A percentile compares a stretch with the other conserved stretches of the same genome.
phyloP scores from a whole-genome alignment of 768 basidiomycete species.

The Rickenella mellea region DNA sequence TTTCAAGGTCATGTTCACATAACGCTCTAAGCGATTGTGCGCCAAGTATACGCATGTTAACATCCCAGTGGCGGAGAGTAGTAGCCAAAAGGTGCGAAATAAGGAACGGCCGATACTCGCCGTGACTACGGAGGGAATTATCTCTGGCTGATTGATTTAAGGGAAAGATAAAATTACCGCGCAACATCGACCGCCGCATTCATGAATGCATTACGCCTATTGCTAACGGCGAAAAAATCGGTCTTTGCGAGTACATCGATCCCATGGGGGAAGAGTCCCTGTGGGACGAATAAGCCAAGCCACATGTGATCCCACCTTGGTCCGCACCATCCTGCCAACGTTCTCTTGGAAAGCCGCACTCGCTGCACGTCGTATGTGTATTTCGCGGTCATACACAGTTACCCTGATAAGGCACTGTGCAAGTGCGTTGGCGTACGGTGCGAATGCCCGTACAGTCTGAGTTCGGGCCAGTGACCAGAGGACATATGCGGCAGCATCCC shows the following conservation, averaged over 20 bases:
- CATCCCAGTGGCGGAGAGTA: slow-evolving; percentile 85
- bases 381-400: slow-evolving; percentile 85
- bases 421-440: slow-evolving; percentile 52
- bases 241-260: slow-evolving; percentile 88
- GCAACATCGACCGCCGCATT: slow-evolving; percentile 80
- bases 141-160: slow-evolving; percentile 3
- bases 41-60: slow-evolving; percentile 65
- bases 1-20: slow-evolving; percentile 48
- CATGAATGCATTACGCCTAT: slow-evolving; percentile 78
- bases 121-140: slow-evolving; percentile 41
- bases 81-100: slow-evolving; percentile 66
- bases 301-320: not conserved
- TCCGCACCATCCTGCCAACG: slow-evolving; percentile 82
- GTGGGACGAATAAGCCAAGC: slow-evolving; percentile 10
- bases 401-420: slow-evolving; percentile 69
- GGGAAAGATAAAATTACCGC: slow-evolving; percentile 41
- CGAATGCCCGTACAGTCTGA: slow-evolving; percentile 47
- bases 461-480: slow-evolving; percentile 90
- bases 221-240: slow-evolving; percentile 91
- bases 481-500: slow-evolving; percentile 91
- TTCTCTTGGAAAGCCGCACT: slow-evolving; percentile 98
- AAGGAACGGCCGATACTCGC: slow-evolving; percentile 61
- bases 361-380: slow-evolving; percentile 89
- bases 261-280: slow-evolving; percentile 89
- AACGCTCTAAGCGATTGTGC: slow-evolving; percentile 66